Base-by-base conservation (phyloP, 352 stramenopile species). In the Phytophthora ramorum region DNA sequence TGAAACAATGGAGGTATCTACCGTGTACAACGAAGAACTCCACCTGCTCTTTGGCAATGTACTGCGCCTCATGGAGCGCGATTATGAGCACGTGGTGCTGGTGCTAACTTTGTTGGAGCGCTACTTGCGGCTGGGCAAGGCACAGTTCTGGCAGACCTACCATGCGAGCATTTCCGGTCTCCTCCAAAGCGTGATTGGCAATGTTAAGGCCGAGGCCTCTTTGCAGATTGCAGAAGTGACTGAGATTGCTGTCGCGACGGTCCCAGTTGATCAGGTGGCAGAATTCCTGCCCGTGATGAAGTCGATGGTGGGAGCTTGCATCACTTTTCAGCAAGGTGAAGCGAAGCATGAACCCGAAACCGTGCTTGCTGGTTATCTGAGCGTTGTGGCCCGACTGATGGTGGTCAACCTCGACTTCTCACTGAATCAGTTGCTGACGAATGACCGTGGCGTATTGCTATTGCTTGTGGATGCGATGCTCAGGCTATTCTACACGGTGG, bases 1-100 rank as follows among this genome's bases (percentile, higher is more conserved):
- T 28, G 73, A 87, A 49, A 77, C 79, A 9, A 66, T 91, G 8
- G 66, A 78, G 14, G 73, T 89, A 43, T 73, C 73, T 1, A 71
- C 68, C 1, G 50, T 65, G 13, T 95, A 96, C 72, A 85, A 75
- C 0, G 78, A 90, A 54, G 74, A 87, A 43, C 75, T 95, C 1
- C 87, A 95, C 43, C 12, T 68, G 17, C 78, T 95, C 0, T 93
- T 95, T 28, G 56, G 40, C 7, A 90, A 95, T 63, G 72, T 73
- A 13, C 24, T 95, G 32, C 76, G 69, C 10, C 65, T 93, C 34
- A 79, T 95, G 73, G 73, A 92, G 43, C 85, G 85, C 13, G 87
- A 96, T 66, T 91, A 87, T 22, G 89, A 96, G 60, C 78, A 96
- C 48, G 72, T 95, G 38, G 74, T 71, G 53, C 67, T 90, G 35